phyloP scores from a whole-genome alignment of 371 early-diverging fungal genomes.

The Mortierella sp. region DNA sequence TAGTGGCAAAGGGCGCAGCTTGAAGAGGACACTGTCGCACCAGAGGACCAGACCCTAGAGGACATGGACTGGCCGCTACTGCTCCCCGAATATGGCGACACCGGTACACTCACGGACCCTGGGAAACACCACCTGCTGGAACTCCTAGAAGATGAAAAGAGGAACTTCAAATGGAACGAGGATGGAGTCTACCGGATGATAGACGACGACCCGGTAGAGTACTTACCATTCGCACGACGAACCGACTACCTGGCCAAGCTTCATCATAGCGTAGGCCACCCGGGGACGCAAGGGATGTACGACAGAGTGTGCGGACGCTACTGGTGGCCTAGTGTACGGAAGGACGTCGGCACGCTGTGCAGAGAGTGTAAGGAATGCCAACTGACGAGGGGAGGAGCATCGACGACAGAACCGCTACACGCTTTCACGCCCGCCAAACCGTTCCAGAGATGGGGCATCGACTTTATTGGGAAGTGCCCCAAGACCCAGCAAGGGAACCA shows the following conservation, averaged over 20 bases:
- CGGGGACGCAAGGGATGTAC: background rate
- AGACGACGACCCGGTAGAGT: slow-evolving; percentile 3
- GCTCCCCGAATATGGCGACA: background rate
- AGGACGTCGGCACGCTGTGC: background rate
- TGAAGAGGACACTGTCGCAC: background rate
- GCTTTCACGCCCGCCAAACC: slow-evolving; percentile 16
- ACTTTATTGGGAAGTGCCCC: slow-evolving; percentile 55
- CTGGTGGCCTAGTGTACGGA: slow-evolving; percentile 9
- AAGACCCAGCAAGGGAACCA: slow-evolving; percentile 34
- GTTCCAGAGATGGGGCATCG: slow-evolving; percentile 50
- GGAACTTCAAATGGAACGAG: background rate
- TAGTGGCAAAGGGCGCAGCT: no score
- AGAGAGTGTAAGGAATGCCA: slow-evolving; percentile 1
- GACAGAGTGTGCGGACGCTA: background rate
- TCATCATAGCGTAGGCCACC: background rate
- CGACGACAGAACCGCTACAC: slow-evolving; percentile 5
- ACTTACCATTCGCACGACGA: background rate
- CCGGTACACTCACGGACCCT: background rate
- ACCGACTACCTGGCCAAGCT: background rate
- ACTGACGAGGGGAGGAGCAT: background rate
- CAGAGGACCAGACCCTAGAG: background rate
- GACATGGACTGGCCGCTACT: slow-evolving; percentile 5
- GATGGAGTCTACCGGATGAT: background rate
- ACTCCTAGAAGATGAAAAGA: background rate
- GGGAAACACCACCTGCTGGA: no score